phyloP scores from a whole-genome alignment of 441 rosid species.

The Arabidopsis hybrid region DNA sequence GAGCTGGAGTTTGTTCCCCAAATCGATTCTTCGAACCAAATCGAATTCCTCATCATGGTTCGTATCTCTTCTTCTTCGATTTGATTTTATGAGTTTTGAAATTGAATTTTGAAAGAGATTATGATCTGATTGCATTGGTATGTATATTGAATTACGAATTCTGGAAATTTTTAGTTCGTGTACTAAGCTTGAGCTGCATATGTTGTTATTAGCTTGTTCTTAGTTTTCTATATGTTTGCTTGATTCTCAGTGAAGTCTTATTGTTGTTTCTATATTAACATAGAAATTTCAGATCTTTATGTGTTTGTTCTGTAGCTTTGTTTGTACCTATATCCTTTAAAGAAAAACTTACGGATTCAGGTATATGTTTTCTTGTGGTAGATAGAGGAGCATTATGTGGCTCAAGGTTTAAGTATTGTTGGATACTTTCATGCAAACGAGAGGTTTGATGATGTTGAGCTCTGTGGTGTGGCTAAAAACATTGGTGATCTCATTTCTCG shows the following conservation, averaged over 20 bases:
- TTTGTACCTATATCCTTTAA: neutral
- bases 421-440: constrained; percentile 96
- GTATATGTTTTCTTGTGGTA: constrained; percentile 42
- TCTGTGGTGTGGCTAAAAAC: constrained; percentile 77
- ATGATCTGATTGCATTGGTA: constrained; percentile 15
- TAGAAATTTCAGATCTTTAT: constrained; percentile 23
- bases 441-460: constrained; percentile 82
- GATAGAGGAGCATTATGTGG: constrained; percentile 83
- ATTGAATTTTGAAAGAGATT: neutral
- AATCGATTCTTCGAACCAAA: too few species aligned
- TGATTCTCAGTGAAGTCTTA: constrained; percentile 11
- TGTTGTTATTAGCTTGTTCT: constrained; percentile 16
- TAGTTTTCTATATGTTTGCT: neutral
- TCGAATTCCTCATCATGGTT: constrained; percentile 83
- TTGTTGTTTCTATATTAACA: constrained; percentile 11
- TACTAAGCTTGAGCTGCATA: neutral
- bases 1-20: too few species aligned
- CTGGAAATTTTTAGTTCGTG: neutral
- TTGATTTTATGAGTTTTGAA: neutral
- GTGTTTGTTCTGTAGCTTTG: constrained; percentile 23
- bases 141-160: constrained; percentile 1
- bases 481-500: constrained; percentile 86
- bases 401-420: constrained; percentile 75
- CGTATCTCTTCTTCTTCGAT: constrained; percentile 10
- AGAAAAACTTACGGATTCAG: neutral